Evolutionary conservation across 768 basidiomycete genomes (phyloP).

Genomic region (Gloeopeniophorella convolvens): DNA sequence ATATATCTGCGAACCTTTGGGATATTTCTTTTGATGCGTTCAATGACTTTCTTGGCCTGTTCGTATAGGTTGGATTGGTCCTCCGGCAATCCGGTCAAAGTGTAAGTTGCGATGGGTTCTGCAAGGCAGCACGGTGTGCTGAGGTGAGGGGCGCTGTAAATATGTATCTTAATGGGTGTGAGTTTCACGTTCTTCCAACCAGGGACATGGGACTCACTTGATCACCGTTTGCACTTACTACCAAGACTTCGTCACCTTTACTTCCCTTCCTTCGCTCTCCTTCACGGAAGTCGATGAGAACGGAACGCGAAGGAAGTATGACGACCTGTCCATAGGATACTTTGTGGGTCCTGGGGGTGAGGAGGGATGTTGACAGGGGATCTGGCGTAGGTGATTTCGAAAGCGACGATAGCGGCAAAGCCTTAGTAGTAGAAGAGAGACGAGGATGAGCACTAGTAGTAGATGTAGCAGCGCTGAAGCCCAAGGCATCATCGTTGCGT

Average conservation of each 20-base stretch:
- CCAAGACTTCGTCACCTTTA: constrained; percentile 40
- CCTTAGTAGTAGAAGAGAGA: background rate
- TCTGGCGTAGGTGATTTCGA: background rate
- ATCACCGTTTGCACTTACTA: constrained; percentile 35
- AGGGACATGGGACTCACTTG: constrained; percentile 26
- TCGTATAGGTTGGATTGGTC: constrained; percentile 41
- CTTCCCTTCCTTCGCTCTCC: constrained; percentile 41
- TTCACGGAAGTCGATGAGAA: constrained; percentile 54
- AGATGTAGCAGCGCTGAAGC: background rate
- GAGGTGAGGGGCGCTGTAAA: constrained; percentile 44
- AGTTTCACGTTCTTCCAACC: background rate
- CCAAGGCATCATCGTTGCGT: background rate
- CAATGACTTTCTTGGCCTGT: constrained; percentile 38
- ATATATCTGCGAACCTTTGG: constrained; percentile 36
- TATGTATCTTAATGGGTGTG: constrained; percentile 32
- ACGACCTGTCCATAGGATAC: constrained; percentile 41
- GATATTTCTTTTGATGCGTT: constrained; percentile 46
- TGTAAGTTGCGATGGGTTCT: constrained; percentile 35
- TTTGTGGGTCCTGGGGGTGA: constrained; percentile 41
- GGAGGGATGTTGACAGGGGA: constrained; percentile 15
- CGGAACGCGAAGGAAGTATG: constrained; percentile 41
- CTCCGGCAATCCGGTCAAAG: constrained; percentile 34
- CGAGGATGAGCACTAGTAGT: background rate
- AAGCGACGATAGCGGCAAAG: background rate
- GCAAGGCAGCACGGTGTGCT: constrained; percentile 44